Evolutionary conservation across 75 land plant genomes (phyloP).

Genomic region (Pinus tabuliformis): DNA sequence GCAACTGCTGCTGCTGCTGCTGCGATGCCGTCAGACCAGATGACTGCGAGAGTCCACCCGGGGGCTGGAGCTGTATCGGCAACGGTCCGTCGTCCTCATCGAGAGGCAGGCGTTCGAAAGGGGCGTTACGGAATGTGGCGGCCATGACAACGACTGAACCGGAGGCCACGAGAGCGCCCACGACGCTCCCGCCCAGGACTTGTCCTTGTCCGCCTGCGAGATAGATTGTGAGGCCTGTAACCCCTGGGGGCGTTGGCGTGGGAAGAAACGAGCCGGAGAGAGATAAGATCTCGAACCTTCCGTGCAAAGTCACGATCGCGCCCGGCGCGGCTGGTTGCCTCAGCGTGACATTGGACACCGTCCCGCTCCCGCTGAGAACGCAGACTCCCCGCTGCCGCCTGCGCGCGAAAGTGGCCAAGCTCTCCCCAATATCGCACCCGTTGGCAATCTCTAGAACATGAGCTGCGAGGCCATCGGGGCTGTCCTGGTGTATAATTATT

Average conservation of each 20-base stretch:
- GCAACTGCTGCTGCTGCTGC: neutral
- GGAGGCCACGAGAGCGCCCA: constrained; percentile 54
- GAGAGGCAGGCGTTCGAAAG: constrained; percentile 72
- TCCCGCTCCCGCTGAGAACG: constrained; percentile 71
- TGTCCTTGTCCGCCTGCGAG: constrained; percentile 79
- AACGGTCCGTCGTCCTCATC: constrained; percentile 39
- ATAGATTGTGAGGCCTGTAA: constrained; percentile 68
- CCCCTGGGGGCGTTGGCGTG: constrained; percentile 59
- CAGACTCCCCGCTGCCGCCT: constrained; percentile 49
- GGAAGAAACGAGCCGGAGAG: constrained; percentile 79
- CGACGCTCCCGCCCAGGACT: constrained; percentile 75
- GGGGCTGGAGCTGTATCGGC: neutral
- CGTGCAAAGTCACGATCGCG: constrained; percentile 62
- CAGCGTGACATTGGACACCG: constrained; percentile 64
- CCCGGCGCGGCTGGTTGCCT: constrained; percentile 70
- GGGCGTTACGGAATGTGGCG: constrained; percentile 67
- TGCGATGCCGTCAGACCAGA: neutral
- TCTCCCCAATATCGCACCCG: constrained; percentile 47
- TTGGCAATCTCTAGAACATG: constrained; percentile 48
- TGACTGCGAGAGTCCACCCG: too few species aligned
- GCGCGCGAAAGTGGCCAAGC: constrained; percentile 38
- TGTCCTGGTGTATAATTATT: constrained; percentile 48
- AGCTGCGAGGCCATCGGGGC: constrained; percentile 41
- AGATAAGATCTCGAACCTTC: constrained; percentile 78
- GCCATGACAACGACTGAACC: constrained; percentile 82